Base-by-base conservation (phyloP, 2,329 filamentous ascomycete genomes). In the Colletotrichum chrysophilum region DNA sequence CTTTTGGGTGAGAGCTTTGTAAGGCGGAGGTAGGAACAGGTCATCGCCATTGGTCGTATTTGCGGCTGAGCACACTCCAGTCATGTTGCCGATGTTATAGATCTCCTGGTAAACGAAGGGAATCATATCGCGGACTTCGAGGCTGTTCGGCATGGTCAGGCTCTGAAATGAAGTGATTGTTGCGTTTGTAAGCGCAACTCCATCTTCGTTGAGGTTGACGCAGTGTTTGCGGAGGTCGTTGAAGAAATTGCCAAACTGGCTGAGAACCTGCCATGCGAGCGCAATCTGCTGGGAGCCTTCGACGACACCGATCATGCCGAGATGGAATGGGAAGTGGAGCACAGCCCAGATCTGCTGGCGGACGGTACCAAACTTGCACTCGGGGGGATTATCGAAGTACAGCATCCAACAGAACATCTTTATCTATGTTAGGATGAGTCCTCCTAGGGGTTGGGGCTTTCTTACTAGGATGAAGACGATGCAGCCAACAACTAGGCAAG, bases 341-440 rank as follows among this genome's bases (percentile, higher is more conserved):
- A 86, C 80, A 2, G 87, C 85, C 87, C 87, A 89, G 43, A 90
- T 83, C 74, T 90, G 89, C 77, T 91, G 90, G 6, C 87, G 84
- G 52, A 90, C 86, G 34, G 85, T 88, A 48, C 88, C 88, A 75
- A 89, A 88, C 70, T 86, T 84, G 36, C 85, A 84, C 66, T 87
- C 85, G 7, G 89, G 89, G 64, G 88, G 87, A 58, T 90, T 86
- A 78, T 91, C 90, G 76, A 91, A 91, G 81, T 91, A 91, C 7
- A 89, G 84, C 78, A 89, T 88, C 86, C 88, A 91, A 58, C 90
- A 81, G 52, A 91, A 83, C 34, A 75, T 71, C 75, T 71, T 13
- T 9, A 3, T 13, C 0, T 9, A 6, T 9, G 52, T 76, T n/a
- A 72, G 32, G 5, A 24, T 7, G 18, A n/a, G 7, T 13, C 12